Base-by-base conservation (phyloP, 148 eudicot species). In the Selenicereus undatus region DNA sequence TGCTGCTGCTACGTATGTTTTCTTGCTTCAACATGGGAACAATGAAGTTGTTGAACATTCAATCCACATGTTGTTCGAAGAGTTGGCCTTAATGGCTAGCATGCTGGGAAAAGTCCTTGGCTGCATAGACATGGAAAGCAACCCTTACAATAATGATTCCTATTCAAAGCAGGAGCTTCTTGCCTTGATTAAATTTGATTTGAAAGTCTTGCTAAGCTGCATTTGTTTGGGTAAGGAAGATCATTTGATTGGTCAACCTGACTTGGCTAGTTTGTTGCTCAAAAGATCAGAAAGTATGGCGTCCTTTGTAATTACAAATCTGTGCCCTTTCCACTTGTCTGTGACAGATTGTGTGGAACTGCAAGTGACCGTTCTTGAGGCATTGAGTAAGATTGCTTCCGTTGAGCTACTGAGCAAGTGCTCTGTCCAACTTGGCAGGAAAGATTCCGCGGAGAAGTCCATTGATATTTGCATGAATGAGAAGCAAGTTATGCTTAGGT, bases 11-110 rank as follows among this genome's bases (percentile, higher is more conserved):
- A 92, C 98, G 60, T 93, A 96, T 83, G 86, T 93, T 52, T 93
- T 96, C 83, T 84, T 96, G 89, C 99, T 96, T 85, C 98, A 96
- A 79, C 98, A 96, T 79, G 88, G 85, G 43, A 91, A 90, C 76
- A 85, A 83, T 80, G 95, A 92, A 71, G 91, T 96, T 75, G 99
- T 96, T 88, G 90, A 92, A 79, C 86, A 85, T 66, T 85, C 98
- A 74, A 84, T 90, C 26, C 80, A 84, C 81, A 84, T 82, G 66
- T 77, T 96, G 78, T 80, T 86, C 74, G 89, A 92, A 81, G 99
- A 96, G 92, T 80, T 92, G 76, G 81, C 84, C 78, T 71, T 89
- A 82, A 81, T 93, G 84, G 86, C 79, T 79, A 80, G 85, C 75
- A 84, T 87, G 88, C 88, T 91, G 65, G 85, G 51, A 43, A 83